Percentiles rank a stretch among this genome's conserved stretches.
Evolutionary conservation across 2,329 filamentous ascomycete species (phyloP).

Genomic region (Nannizziopsis barbatae): DNA sequence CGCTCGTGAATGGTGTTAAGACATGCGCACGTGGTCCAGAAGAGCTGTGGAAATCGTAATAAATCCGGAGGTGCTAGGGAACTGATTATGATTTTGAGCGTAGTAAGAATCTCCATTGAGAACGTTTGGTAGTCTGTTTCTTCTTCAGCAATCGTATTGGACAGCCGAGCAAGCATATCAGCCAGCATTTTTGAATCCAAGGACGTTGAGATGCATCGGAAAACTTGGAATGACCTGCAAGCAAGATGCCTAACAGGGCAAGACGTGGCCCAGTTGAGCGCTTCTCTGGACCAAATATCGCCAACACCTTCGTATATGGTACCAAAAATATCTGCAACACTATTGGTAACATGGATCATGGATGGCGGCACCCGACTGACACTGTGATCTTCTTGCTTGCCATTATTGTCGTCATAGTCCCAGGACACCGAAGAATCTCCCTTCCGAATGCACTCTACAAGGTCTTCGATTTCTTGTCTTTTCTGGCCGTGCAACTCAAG

Average conservation of each 20-base stretch:
- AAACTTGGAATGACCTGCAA: slow-evolving; percentile 94
- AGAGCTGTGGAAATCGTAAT: slow-evolving; percentile 82
- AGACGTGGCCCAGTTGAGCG: slow-evolving; percentile 89
- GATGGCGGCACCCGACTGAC: slow-evolving; percentile 71
- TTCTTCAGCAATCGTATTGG: slow-evolving; percentile 93
- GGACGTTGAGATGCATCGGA: slow-evolving; percentile 81
- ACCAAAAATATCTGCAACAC: slow-evolving; percentile 77
- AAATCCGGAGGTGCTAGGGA: slow-evolving; percentile 71
- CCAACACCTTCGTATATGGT: slow-evolving; percentile 75
- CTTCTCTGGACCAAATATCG: slow-evolving; percentile 81
- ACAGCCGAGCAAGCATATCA: slow-evolving; percentile 89
- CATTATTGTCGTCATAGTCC: slow-evolving; percentile 87
- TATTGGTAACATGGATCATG: slow-evolving; percentile 73
- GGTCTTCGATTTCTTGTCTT: slow-evolving; percentile 68
- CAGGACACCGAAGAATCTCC: slow-evolving; percentile 80
- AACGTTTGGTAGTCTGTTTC: slow-evolving; percentile 92
- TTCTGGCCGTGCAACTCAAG: slow-evolving; percentile 56
- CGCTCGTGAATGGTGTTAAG: slow-evolving; percentile 92
- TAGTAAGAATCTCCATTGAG: slow-evolving; percentile 94
- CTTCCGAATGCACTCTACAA: slow-evolving; percentile 75
- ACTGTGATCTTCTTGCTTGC: slow-evolving; percentile 58
- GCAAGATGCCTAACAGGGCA: slow-evolving; percentile 91
- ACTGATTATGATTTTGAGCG: slow-evolving; percentile 78
- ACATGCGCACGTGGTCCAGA: slow-evolving; percentile 96
- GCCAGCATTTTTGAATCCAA: slow-evolving; percentile 89